Conservation (phyloP, 2,329 filamentous ascomycete genomes). For the Fusarium anguioides region DNA sequence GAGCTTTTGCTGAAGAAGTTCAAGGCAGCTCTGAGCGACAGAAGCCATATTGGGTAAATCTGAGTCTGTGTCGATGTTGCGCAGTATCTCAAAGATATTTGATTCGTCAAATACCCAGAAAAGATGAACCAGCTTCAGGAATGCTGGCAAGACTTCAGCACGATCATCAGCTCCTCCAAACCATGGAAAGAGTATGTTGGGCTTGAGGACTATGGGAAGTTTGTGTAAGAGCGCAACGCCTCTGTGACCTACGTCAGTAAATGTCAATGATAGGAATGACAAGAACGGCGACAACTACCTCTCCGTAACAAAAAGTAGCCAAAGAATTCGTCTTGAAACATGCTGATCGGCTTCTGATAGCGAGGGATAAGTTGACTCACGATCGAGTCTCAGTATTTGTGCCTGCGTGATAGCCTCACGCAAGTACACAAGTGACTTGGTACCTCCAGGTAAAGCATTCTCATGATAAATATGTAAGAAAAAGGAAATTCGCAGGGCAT, state of each 20-base stretch:
- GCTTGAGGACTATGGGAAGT: constrained; percentile 58
- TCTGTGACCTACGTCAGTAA: constrained; percentile 42
- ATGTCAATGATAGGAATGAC: neutral
- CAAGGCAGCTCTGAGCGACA: constrained; percentile 49
- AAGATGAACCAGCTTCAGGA: constrained; percentile 60
- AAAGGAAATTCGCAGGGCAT: constrained; percentile 59
- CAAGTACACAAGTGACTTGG: constrained; percentile 59
- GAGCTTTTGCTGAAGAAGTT: constrained; percentile 56
- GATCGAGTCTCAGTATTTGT: constrained; percentile 61
- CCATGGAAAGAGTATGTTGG: constrained; percentile 53
- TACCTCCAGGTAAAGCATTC: constrained; percentile 58
- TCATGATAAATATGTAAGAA: constrained; percentile 65
- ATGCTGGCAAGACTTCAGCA: constrained; percentile 59
- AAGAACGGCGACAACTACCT: constrained; percentile 28
- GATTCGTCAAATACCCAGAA: constrained; percentile 64
- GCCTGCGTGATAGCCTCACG: constrained; percentile 64
- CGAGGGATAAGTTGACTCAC: constrained; percentile 54
- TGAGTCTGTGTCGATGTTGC: constrained; percentile 51
- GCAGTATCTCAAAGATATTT: constrained; percentile 59
- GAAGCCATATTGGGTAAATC: constrained; percentile 47
- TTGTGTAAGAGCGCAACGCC: constrained; percentile 63
- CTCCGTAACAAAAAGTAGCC: constrained; percentile 62
- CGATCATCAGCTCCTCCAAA: constrained; percentile 53
- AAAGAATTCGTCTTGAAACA: constrained; percentile 58
- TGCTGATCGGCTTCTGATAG: constrained; percentile 55